Percentiles rank a stretch among this genome's conserved stretches.
Evolutionary conservation across 2,329 filamentous ascomycete species (phyloP).

Genomic region (Hymenoscyphus fraxineus): DNA sequence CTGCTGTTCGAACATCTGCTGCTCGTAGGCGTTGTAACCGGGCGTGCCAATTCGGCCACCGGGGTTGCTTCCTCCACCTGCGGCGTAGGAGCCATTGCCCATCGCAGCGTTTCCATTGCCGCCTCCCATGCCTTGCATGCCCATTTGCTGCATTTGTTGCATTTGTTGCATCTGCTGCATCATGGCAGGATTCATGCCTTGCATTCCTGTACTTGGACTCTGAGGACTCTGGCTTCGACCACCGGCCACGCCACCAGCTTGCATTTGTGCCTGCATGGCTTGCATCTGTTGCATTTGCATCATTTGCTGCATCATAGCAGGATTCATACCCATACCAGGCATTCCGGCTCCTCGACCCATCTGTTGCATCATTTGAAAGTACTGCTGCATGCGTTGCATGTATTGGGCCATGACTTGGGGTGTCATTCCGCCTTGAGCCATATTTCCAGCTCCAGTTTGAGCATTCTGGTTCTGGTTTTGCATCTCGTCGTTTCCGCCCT

Average conservation of each 20-base stretch:
- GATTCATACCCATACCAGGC: constrained; percentile 67
- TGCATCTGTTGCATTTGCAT: constrained; percentile 57
- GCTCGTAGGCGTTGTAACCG: constrained; percentile 58
- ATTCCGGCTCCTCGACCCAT: constrained; percentile 72
- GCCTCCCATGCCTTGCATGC: constrained; percentile 24
- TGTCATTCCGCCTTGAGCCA: constrained; percentile 66
- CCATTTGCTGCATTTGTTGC: constrained; percentile 47
- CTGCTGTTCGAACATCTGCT: constrained; percentile 72
- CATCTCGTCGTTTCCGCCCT: constrained; percentile 46
- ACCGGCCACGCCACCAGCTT: constrained; percentile 26
- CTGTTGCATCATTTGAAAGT: constrained; percentile 92
- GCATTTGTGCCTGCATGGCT: constrained; percentile 42
- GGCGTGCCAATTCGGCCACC: constrained; percentile 40
- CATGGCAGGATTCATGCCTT: constrained; percentile 42
- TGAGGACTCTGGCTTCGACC: constrained; percentile 35
- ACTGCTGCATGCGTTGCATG: constrained; percentile 97
- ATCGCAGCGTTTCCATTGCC: constrained; percentile 29
- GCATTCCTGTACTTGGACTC: constrained; percentile 30
- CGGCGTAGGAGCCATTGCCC: constrained; percentile 27
- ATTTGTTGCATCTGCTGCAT: constrained; percentile 53
- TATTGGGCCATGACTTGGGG: constrained; percentile 98
- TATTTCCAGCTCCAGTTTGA: constrained; percentile 33
- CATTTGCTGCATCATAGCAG: constrained; percentile 74
- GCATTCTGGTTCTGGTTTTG: constrained; percentile 39
- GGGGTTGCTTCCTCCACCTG: constrained; percentile 39